Base-by-base conservation (phyloP, 495 filamentous ascomycete species). In the Jackrogersella multiformis region DNA sequence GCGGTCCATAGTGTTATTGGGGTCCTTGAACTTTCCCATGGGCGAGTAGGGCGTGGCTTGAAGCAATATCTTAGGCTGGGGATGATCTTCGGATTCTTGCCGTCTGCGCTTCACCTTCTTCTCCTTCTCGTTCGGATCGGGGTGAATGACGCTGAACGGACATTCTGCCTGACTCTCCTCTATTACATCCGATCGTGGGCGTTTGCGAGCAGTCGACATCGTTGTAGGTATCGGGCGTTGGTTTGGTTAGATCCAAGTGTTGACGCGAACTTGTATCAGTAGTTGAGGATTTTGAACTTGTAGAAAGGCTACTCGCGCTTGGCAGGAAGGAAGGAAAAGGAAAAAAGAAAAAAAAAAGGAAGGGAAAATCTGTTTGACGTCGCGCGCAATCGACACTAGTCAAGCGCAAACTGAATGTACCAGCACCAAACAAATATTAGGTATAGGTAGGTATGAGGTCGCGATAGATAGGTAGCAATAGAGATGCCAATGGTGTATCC, bases 41-140 rank as follows among this genome's bases (percentile, higher is more conserved):
- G 80, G 79, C 36, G 77, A 53, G 56, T 82, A 84, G 2, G 80
- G 80, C 20, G 79, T 78, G 34, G 74, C 66, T 36, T 84, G 81
- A 12, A 78, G 65, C 56, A 76, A 62, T 53, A 81, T 61, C 61
- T 75, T 76, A 15, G 72, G 68, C 13, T 69, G 64, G 21, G 79
- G 76, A 16, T 79, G 77, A 13, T 78, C 78, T 56, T 75, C 77
- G 8, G 69, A 72, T 15, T 80, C 76, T 45, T 79, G 79, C 39
- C 79, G 78, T 68, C 78, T 68, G 58, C 79, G 76, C 78, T 82
- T 83, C 35, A 75, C 70, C 59, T 81, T 80, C 38, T 80, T 81
- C 34, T 77, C 68, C 56, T 69, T 75, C 52, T 74, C 71, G 44
- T 70, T 68, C 16, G 80, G 76, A 51, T 80, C 72, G 36, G 73